Evolutionary conservation across 176 grass and related monocot genomes (phyloP).

Genomic region (Triticum urartu): DNA sequence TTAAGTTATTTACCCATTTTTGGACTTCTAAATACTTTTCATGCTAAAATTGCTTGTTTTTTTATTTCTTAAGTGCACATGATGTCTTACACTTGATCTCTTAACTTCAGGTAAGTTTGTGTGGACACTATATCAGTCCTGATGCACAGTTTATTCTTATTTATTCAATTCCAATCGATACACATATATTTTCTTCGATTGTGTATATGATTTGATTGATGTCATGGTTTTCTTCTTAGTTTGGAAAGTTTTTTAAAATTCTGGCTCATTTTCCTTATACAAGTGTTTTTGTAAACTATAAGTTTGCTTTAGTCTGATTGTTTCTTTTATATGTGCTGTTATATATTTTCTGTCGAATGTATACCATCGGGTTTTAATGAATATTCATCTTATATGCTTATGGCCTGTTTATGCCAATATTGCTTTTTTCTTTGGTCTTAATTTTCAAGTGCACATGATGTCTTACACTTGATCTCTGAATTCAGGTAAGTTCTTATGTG

Average conservation of each 20-base stretch:
- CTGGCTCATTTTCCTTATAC: not conserved
- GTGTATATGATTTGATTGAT: not conserved
- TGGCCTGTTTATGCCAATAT: not conserved
- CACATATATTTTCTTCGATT: not conserved
- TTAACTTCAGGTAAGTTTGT: constrained; percentile 59
- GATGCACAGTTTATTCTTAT: not conserved
- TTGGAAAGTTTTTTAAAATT: not conserved
- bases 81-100: constrained; percentile 67
- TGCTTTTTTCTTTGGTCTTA: not conserved
- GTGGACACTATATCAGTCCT: constrained; percentile 1
- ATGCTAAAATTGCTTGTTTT: not conserved
- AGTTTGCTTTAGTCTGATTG: not conserved
- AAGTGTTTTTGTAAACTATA: not conserved
- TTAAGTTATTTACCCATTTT: not conserved
- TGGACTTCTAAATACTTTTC: not conserved
- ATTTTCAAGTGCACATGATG: constrained; percentile 38
- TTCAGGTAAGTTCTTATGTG: constrained; percentile 64
- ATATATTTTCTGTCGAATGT: not conserved
- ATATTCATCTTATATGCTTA: not conserved
- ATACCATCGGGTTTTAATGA: not conserved
- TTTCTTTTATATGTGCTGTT: not conserved
- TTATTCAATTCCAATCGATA: not conserved
- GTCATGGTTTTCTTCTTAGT: not conserved
- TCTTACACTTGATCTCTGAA: constrained; percentile 68
- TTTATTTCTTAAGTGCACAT: constrained; percentile 34